Percentiles rank a stretch among this genome's conserved stretches.
These are phyloP conservation scores for Babesia bovis DNA, from an alignment of 169 alveolate species.

Conservation along the genomic window DNA sequence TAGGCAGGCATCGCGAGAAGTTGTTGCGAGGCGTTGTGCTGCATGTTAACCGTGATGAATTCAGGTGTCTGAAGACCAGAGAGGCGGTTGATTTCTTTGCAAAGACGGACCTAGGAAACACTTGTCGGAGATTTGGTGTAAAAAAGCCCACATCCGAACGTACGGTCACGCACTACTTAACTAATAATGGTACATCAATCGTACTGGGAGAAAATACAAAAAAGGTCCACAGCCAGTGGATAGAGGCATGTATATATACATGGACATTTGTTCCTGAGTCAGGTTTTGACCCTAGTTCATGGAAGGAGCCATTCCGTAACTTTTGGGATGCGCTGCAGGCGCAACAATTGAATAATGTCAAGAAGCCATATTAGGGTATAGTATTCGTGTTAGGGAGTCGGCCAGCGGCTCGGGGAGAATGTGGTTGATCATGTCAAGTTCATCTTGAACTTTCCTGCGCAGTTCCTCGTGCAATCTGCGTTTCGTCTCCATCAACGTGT, in stretches of 20 bases:
- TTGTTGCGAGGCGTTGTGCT: conserved; percentile 26
- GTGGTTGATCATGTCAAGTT: conserved; percentile 40
- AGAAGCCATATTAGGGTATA: conserved; percentile 15
- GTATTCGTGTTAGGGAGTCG: conserved; percentile 37
- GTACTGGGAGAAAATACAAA: background rate
- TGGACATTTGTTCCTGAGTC: conserved; percentile 43
- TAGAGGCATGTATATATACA: conserved; percentile 56
- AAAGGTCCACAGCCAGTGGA: conserved; percentile 60
- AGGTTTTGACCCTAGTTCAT: conserved; percentile 26
- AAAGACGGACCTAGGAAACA: conserved; percentile 36
- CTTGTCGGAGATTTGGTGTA: conserved; percentile 35
- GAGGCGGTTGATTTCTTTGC: conserved; percentile 26
- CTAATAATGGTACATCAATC: conserved; percentile 15
- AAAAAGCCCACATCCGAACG: background rate
- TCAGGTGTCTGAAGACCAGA: conserved; percentile 25
- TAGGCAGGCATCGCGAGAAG: conserved; percentile 5
- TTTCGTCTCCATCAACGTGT: conserved; percentile 61
- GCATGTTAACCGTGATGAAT: conserved; percentile 31
- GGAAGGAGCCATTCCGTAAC: conserved; percentile 52
- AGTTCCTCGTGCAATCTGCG: conserved; percentile 39
- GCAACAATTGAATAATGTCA: background rate
- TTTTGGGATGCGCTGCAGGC: conserved; percentile 53
- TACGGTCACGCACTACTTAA: conserved; percentile 24
- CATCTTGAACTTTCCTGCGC: conserved; percentile 20
- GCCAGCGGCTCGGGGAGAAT: conserved; percentile 39